A percentile compares a stretch with the other conserved stretches of the same genome.
These are phyloP conservation scores for Penicillium crystallinum DNA, from an alignment of 495 filamentous ascomycete species.

Conservation along the genomic window DNA sequence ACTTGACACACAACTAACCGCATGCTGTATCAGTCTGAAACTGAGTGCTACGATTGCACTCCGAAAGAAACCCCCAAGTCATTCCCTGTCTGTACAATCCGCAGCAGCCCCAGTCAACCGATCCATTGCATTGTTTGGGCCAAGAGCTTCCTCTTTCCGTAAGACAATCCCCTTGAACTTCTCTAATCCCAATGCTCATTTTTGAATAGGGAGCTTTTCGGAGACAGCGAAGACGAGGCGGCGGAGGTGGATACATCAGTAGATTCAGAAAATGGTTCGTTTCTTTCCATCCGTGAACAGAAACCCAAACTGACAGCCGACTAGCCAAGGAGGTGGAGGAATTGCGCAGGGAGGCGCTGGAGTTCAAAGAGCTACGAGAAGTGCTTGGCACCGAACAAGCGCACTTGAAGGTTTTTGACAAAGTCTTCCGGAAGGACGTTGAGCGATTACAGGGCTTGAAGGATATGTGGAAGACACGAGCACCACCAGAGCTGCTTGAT, in stretches of 20 bases:
- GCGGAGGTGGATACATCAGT: conserved; percentile 68
- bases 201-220: conserved; percentile 69
- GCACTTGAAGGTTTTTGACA: conserved; percentile 75
- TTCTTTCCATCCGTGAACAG: neutral
- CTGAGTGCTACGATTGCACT: conserved; percentile 95
- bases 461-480: conserved; percentile 91
- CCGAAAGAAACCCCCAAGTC: conserved; percentile 83
- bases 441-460: conserved; percentile 79
- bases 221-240: conserved; percentile 75
- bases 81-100: conserved; percentile 94
- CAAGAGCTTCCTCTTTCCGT: conserved; percentile 91
- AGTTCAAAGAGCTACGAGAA: conserved; percentile 73
- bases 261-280: conserved; percentile 70
- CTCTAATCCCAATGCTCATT: neutral
- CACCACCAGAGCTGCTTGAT: conserved; percentile 66
- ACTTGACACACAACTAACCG: conserved; percentile 12
- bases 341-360: conserved; percentile 73
- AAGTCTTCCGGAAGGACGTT: conserved; percentile 87
- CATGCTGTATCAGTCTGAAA: conserved; percentile 54
- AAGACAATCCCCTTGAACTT: conserved; percentile 6
- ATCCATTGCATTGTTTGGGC: conserved; percentile 99
- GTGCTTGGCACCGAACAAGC: conserved; percentile 83
- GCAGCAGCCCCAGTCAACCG: conserved; percentile 88
- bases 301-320: conserved; percentile 16
- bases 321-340: conserved; percentile 80